Evolutionary conservation across 192 early-diverging fungal species (phyloP), one percentile per base, ranked within the genome.

Genomic region (Coemansia sp.): DNA sequence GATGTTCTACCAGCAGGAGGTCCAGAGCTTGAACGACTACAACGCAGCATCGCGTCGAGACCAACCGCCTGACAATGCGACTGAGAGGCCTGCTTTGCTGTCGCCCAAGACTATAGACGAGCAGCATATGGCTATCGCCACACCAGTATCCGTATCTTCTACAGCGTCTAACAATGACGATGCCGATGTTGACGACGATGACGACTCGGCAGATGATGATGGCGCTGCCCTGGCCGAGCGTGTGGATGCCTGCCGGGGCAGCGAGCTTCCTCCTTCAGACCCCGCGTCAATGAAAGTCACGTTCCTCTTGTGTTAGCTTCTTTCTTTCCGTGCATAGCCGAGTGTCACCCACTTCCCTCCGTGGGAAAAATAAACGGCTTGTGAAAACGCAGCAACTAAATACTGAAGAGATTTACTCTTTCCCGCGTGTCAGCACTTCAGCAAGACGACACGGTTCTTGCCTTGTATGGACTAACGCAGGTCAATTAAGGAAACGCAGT

Each of bases 271-370:
- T 63, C 38, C 61, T 38, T 41, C 61, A 3, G 80, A 83, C 40
- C 80, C 80, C 3, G 74, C 76, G 6, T 74, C 80, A 33, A 83
- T 83, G 80, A 75, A 83, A 38, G 67, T 83, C 42, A 74, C 68
- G 24, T 83, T 83, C 66, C 67, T 83, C 38, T 59, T 83, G 22
- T 78, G 76, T 41, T 75, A 68, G 40, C 20, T 33, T 66, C 46
- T 49, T 66, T 49, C 16, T 49, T 66, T 67, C n/a, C 36, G 33
- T 40, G 36, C 31, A 5, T 27, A 59, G 33, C 33, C 27, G 54
- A 31, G 24, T 31, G 12, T 29, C 54, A 57, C 54, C 54, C 27
- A 29, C 27, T 13, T 57, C 13, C 54, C 27, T 57, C 57, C 57
- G 57, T 59, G 57, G 57, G 57, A 59, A 59, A 59, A 59, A 36